Base-by-base conservation (phyloP, 2,329 filamentous ascomycete species). In the Aureobasidium sp. region DNA sequence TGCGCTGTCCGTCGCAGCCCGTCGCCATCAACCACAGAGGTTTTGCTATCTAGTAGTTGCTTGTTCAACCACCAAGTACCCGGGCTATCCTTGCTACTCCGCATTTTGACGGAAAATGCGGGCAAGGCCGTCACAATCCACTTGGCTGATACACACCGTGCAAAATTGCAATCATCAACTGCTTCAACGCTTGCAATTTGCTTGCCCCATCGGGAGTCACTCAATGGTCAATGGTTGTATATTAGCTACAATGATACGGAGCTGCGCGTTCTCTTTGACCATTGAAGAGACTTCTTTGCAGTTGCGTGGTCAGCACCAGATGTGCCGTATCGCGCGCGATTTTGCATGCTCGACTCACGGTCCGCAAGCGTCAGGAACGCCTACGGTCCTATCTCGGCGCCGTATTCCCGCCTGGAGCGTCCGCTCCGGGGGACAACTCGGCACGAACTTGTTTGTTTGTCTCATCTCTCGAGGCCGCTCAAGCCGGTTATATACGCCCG, bases 401-500 rank as follows among this genome's bases (percentile, higher is more conserved):
- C 54, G 54, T 58, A 11, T 47, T 37, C 13, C 39, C 53, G 53
- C 53, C 53, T 44, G 25, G 39, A 55, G 39, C 36, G 42, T 47
- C 54, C 32, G 54, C 30, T 47, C 41, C 30, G 54, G 54, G 53
- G 42, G 25, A 21, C 39, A 44, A 44, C n/a, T 34, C 51, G 51
- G 51, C 10, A 55, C 51, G 42, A 58, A 58, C 54, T 58, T 58
- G 54, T 58, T 58, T 58, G 54, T 58, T 58, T 47, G 54, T 58
- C 54, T 58, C 54, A 58, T 58, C 54, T 47, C 42, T 47, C 32
- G 14, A 47, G 32, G 21, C 54, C 34, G 34, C 34, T 37, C 34
- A 37, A 14, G 34, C 34, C 54, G 54, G 54, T 36, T 30, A 34
- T 45, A 47, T 37, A 58, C 54, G 47, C 29, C 54, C 54, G 54